These are phyloP conservation scores for Sclerotinia glacialis DNA, from an alignment of 2,329 filamentous ascomycete genomes.

Conservation along the genomic window DNA sequence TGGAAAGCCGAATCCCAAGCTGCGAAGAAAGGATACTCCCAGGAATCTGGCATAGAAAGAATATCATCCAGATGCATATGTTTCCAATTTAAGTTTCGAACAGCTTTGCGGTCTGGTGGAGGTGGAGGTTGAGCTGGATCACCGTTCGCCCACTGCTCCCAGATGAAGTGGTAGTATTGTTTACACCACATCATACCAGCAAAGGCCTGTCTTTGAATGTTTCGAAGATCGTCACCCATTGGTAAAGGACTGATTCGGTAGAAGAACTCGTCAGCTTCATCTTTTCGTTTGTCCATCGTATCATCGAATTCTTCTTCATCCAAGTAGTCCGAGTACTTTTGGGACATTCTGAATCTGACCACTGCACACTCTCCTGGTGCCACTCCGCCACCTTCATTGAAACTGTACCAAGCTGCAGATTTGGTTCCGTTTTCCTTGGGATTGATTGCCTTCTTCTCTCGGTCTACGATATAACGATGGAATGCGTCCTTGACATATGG, in stretches of 20 bases:
- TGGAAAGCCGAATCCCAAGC: constrained; percentile 98
- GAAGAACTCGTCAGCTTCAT: constrained; percentile 97
- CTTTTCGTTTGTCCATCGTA: constrained; percentile 76
- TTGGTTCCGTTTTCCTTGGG: constrained; percentile 80
- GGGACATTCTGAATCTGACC: constrained; percentile 85
- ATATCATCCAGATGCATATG: constrained; percentile 95
- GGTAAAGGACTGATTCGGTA: constrained; percentile 88
- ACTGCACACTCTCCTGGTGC: constrained; percentile 90
- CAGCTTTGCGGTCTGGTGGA: constrained; percentile 70
- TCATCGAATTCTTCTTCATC: constrained; percentile 94
- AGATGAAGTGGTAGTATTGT: constrained; percentile 94
- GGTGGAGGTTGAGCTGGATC: constrained; percentile 87
- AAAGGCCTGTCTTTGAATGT: constrained; percentile 91
- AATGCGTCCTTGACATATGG: constrained; percentile 95
- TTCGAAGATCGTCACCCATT: constrained; percentile 89
- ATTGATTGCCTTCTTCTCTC: constrained; percentile 78
- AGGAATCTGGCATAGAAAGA: constrained; percentile 95
- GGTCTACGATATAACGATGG: constrained; percentile 80
- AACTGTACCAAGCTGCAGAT: constrained; percentile 85
- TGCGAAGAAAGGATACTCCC: constrained; percentile 98
- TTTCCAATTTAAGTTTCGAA: constrained; percentile 89
- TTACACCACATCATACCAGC: constrained; percentile 99
- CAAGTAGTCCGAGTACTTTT: constrained; percentile 70
- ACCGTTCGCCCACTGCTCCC: constrained; percentile 96
- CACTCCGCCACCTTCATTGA: constrained; percentile 86